Base-by-base conservation (phyloP, 2,329 filamentous ascomycete genomes). In the Lizonia empirigonia region DNA sequence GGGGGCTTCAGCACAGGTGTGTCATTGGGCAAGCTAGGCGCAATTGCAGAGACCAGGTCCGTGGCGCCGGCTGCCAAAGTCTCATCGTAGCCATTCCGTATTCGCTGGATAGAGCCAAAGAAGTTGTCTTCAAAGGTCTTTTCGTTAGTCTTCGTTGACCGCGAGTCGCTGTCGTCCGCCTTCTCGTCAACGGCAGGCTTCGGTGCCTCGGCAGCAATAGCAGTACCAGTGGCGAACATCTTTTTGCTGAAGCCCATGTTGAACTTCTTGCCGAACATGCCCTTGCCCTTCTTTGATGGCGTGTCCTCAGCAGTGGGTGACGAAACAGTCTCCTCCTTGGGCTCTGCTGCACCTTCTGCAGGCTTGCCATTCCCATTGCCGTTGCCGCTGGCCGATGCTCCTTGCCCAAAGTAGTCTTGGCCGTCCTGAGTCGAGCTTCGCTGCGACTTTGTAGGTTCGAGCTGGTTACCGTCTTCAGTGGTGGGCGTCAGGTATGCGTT, bases 201-300 rank as follows among this genome's bases (percentile, higher is more conserved):
- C 53, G 89, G 85, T 3, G 74, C 75, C 58, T 88, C 83, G 5
- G 82, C 82, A 5, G 82, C 82, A 4, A 64, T 50, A 1, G 82
- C 78, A 2, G 86, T 87, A 13, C 90, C 84, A 2, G 63, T 66
- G 10, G 85, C 85, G 12, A 93, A 80, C 74, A 96, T 96, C 78
- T 95, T 97, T 65, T 87, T 88, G 60, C 87, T 86, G 65, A 93
- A 91, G 0, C 87, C 85, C 78, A 83, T 83, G 38, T 88, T 85
- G 72, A 96, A 92, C 64, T 90, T 90, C 76, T 92, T 94, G 34
- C 88, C 85, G 69, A 96, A 95, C 5, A 90, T 78, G 41, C 78
- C 76, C 47, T 80, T 86, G 59, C 84, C 83, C 52, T 65, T 85
- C 77, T 71, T 88, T 3, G 65, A 59, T 9, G 67, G 65, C 1